Conservation (phyloP, 768 basidiomycete genomes). For the Termitomyces sp. region DNA sequence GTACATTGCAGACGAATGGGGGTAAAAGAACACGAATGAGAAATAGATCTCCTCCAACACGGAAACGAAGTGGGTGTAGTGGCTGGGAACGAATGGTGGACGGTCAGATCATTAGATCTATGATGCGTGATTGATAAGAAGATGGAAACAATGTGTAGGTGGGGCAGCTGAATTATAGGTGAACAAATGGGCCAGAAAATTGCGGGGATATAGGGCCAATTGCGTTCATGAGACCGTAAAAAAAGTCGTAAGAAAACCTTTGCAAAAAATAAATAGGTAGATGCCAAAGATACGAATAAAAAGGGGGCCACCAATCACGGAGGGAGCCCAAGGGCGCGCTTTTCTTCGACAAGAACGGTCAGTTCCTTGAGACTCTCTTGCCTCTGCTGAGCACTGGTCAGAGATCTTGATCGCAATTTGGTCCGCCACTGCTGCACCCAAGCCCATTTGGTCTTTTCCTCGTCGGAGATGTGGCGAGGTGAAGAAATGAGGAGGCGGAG, state of each 20-base stretch:
- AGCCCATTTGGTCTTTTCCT: slow-evolving; percentile 38
- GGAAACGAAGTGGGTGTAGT: not conserved
- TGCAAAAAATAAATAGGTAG: slow-evolving; percentile 15
- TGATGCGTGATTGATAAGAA: slow-evolving; percentile 4
- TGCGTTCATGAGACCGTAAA: slow-evolving; percentile 5
- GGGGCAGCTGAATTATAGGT: slow-evolving; percentile 12
- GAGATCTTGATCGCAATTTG: slow-evolving; percentile 50
- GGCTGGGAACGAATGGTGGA: slow-evolving; percentile 15
- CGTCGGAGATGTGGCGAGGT: slow-evolving; percentile 6
- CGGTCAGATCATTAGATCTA: slow-evolving; percentile 21
- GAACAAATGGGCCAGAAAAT: slow-evolving; percentile 10
- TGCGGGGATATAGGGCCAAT: slow-evolving; percentile 14
- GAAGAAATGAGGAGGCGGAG: slow-evolving; percentile 50
- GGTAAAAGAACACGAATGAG: slow-evolving; percentile 1
- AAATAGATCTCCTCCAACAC: slow-evolving; percentile 6
- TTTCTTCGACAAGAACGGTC: slow-evolving; percentile 51
- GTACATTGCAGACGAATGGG: slow-evolving; percentile 4
- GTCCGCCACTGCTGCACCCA: slow-evolving; percentile 69
- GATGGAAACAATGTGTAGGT: slow-evolving; percentile 7
- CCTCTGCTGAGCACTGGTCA: slow-evolving; percentile 41
- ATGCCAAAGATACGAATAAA: slow-evolving; percentile 8
- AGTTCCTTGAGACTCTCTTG: slow-evolving; percentile 39
- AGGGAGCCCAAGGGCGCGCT: slow-evolving; percentile 35
- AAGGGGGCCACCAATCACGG: slow-evolving; percentile 21
- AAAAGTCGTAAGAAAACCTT: slow-evolving; percentile 7